Conservation (phyloP, 345 rosid genomes). For the Cardamine resedifolia region DNA sequence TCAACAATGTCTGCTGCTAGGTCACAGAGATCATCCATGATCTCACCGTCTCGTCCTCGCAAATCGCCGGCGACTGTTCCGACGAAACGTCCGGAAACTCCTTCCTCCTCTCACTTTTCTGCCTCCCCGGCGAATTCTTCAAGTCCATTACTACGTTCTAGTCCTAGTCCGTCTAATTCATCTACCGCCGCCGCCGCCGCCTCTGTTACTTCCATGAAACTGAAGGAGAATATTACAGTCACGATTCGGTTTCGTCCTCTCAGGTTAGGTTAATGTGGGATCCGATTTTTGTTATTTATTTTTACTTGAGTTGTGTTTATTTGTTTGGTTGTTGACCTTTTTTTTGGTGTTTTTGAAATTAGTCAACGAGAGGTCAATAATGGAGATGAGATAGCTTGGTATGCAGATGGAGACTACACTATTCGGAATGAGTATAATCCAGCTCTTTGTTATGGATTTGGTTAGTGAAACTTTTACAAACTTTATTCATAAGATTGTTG, state of each 20-base stretch:
- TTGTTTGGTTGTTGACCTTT: constrained; percentile 15
- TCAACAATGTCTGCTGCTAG: constrained; percentile 53
- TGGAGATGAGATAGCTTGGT: constrained; percentile 88
- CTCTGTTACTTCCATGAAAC: constrained; percentile 33
- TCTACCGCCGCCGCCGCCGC: constrained; percentile 31
- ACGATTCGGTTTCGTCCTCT: constrained; percentile 87
- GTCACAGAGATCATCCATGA: constrained; percentile 59
- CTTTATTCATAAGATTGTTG: neutral
- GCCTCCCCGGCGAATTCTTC: constrained; percentile 45
- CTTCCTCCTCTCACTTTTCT: constrained; percentile 51
- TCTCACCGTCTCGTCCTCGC: constrained; percentile 84
- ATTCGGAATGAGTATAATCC: constrained; percentile 72
- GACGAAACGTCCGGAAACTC: constrained; percentile 47
- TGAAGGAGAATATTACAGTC: constrained; percentile 75
- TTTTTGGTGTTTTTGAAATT: neutral
- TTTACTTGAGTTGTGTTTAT: neutral
- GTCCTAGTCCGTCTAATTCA: constrained; percentile 42
- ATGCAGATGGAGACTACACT: constrained; percentile 75
- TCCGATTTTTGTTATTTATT: constrained; percentile 1
- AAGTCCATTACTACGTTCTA: constrained; percentile 31
- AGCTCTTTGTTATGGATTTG: constrained; percentile 71
- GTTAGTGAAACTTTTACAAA: constrained; percentile 43
- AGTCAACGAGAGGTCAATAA: constrained; percentile 72
- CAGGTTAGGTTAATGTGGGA: constrained; percentile 46
- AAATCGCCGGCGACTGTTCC: constrained; percentile 54